Conservation (phyloP, 2,329 filamentous ascomycete species). For the Pestalotiopsis sp. region DNA sequence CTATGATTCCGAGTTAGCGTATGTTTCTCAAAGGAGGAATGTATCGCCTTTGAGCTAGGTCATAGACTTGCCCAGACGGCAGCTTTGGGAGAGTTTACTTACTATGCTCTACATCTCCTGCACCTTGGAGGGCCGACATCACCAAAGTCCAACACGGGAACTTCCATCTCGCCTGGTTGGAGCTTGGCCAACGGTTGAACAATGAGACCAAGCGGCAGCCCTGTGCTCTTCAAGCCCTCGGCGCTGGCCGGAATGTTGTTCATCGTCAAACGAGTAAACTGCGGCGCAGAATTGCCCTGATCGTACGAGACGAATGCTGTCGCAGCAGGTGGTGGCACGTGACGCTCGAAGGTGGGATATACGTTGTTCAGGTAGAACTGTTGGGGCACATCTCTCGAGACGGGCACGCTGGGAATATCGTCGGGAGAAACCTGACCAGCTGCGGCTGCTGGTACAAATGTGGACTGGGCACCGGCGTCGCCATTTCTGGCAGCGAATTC, state of each 20-base stretch:
- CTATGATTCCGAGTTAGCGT: background rate
- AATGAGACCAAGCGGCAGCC: constrained; percentile 82
- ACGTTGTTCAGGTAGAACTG: constrained; percentile 84
- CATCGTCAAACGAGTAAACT: constrained; percentile 86
- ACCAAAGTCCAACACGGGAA: constrained; percentile 95
- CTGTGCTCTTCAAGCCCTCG: constrained; percentile 79
- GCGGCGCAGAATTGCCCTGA: constrained; percentile 95
- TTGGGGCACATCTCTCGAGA: constrained; percentile 80
- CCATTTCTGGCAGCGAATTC: constrained; percentile 49
- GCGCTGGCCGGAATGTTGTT: constrained; percentile 88
- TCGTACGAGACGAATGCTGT: constrained; percentile 93
- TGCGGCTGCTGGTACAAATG: constrained; percentile 61
- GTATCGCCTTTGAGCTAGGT: background rate
- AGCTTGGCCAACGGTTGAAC: constrained; percentile 85
- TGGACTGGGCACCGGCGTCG: constrained; percentile 40
- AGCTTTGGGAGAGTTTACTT: background rate
- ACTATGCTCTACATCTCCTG: constrained; percentile 70
- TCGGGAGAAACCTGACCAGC: constrained; percentile 84
- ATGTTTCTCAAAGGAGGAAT: constrained; percentile 28
- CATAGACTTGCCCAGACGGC: background rate
- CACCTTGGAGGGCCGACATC: constrained; percentile 89
- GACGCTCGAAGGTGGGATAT: constrained; percentile 94
- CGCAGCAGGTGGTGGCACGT: constrained; percentile 85
- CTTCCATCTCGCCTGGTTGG: constrained; percentile 80
- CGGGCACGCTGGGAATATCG: constrained; percentile 88